A percentile compares a stretch with the other conserved stretches of the same genome.
phyloP scores from a whole-genome alignment of 1,139 yeast species.

The Kluyveromyces sp. region DNA sequence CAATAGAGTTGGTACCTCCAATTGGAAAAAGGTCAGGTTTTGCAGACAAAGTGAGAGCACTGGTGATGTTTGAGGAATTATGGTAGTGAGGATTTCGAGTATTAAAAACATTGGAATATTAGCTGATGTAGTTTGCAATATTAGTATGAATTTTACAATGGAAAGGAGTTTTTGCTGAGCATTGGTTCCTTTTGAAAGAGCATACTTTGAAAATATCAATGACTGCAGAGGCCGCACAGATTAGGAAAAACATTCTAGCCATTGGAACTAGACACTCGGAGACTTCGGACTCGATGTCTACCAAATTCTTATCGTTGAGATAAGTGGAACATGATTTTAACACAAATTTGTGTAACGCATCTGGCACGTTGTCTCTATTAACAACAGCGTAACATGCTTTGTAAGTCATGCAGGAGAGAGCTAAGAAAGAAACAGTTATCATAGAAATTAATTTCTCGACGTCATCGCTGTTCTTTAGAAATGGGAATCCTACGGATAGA shows the following conservation, averaged over 20 bases:
- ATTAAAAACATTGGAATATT: slow-evolving; percentile 65
- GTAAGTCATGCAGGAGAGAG: slow-evolving; percentile 42
- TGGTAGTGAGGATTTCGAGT: slow-evolving; percentile 29
- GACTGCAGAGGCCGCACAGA: slow-evolving; percentile 19
- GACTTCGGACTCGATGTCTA: slow-evolving; percentile 5
- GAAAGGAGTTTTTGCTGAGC: slow-evolving; percentile 14
- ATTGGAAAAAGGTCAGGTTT: slow-evolving; percentile 71
- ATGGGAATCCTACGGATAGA: slow-evolving; percentile 21
- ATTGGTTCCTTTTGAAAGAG: slow-evolving; percentile 39
- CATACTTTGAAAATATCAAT: slow-evolving; percentile 11
- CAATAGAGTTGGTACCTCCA: slow-evolving; percentile 91
- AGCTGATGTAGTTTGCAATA: slow-evolving; percentile 61
- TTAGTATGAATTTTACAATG: slow-evolving; percentile 42
- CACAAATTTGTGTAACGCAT: slow-evolving; percentile 10
- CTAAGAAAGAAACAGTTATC: slow-evolving; percentile 35
- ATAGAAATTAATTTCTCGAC: slow-evolving; percentile 26
- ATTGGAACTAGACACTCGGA: slow-evolving; percentile 24
- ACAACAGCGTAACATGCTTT: slow-evolving; percentile 49
- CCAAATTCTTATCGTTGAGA: slow-evolving; percentile 4
- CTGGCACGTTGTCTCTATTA: slow-evolving; percentile 33
- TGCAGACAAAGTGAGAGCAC: slow-evolving; percentile 40
- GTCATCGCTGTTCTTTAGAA: slow-evolving; percentile 7
- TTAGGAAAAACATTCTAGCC: slow-evolving; percentile 28
- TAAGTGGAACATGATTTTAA: slow-evolving; percentile 7
- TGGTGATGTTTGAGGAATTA: slow-evolving; percentile 11